Conservation (phyloP, 1,284 basidiomycete genomes). For the Erythrobasidium hasegawianum region DNA sequence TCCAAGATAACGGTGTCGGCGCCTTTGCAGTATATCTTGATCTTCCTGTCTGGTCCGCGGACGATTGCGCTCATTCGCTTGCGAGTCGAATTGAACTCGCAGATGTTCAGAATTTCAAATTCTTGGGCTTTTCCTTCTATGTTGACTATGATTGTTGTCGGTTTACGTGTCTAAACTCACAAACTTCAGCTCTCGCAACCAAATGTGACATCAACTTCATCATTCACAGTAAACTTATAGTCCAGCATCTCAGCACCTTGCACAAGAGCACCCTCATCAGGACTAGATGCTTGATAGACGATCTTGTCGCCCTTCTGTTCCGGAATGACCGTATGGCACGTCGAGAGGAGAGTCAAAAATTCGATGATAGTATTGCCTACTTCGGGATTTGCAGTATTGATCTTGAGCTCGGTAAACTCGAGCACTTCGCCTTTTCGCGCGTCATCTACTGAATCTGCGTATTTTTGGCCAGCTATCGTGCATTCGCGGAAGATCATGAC, state of each 20-base stretch:
- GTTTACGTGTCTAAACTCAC: conserved; percentile 62
- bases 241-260: conserved; percentile 88
- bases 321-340: conserved; percentile 98
- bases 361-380: conserved; percentile 65
- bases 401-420: conserved; percentile 50
- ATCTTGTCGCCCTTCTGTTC: conserved; percentile 65
- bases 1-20: conserved; percentile 97
- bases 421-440: conserved; percentile 60
- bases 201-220: too few species aligned
- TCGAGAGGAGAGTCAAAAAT: conserved; percentile 85
- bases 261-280: conserved; percentile 95
- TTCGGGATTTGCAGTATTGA: conserved; percentile 48
- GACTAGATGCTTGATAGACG: conserved; percentile 92
- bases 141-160: conserved; percentile 37
- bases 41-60: conserved; percentile 80
- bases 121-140: conserved; percentile 63
- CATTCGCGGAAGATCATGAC: conserved; percentile 96
- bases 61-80: conserved; percentile 98
- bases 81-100: conserved; percentile 96
- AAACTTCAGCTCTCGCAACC: too few species aligned
- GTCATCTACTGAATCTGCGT: conserved; percentile 84
- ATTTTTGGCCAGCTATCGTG: conserved; percentile 80
- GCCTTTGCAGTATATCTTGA: conserved; percentile 95
- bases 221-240: conserved; percentile 70
- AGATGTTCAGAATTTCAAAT: conserved; percentile 90